A percentile compares a stretch with the other conserved stretches of the same genome.
Conservation (phyloP, 2,329 filamentous ascomycete species). For the Colletotrichum tamarilloi region DNA sequence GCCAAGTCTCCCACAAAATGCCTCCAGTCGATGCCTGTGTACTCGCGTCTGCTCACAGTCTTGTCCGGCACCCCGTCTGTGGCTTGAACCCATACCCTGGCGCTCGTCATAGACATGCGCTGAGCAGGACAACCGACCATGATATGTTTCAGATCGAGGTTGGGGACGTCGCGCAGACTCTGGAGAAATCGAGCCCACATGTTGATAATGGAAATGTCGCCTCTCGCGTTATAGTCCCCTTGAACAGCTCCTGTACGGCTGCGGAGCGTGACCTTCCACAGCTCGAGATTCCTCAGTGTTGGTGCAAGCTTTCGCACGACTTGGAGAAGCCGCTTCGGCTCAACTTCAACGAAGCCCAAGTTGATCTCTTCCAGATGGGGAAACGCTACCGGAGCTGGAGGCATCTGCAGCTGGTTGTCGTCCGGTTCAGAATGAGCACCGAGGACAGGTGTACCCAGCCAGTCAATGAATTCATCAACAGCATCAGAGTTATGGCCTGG, state of each 20-base stretch:
- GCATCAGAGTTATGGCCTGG: constrained; percentile 5
- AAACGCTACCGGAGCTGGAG: constrained; percentile 51
- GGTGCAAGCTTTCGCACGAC: constrained; percentile 55
- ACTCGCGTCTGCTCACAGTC: constrained; percentile 35
- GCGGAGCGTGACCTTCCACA: constrained; percentile 55
- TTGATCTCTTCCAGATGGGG: constrained; percentile 46
- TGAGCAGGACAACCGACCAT: constrained; percentile 45
- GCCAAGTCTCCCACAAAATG: constrained; percentile 47
- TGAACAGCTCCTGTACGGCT: neutral
- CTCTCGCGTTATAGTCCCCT: neutral
- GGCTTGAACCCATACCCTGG: neutral
- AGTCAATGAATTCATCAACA: constrained; percentile 48
- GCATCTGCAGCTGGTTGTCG: neutral
- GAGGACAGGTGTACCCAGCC: constrained; percentile 44
- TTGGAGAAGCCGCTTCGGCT: constrained; percentile 43
- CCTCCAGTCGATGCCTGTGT: constrained; percentile 49
- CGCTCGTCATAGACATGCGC: neutral
- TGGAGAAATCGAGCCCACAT: constrained; percentile 54
- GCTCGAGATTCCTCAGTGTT: constrained; percentile 54
- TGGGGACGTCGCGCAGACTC: constrained; percentile 39
- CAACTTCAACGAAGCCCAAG: constrained; percentile 41
- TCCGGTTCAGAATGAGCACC: neutral
- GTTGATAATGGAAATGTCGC: constrained; percentile 39
- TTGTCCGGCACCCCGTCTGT: neutral
- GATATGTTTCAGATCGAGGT: constrained; percentile 48